Evolutionary conservation across 1,284 basidiomycete genomes (phyloP).

Genomic region (Irpex rosettiformis): DNA sequence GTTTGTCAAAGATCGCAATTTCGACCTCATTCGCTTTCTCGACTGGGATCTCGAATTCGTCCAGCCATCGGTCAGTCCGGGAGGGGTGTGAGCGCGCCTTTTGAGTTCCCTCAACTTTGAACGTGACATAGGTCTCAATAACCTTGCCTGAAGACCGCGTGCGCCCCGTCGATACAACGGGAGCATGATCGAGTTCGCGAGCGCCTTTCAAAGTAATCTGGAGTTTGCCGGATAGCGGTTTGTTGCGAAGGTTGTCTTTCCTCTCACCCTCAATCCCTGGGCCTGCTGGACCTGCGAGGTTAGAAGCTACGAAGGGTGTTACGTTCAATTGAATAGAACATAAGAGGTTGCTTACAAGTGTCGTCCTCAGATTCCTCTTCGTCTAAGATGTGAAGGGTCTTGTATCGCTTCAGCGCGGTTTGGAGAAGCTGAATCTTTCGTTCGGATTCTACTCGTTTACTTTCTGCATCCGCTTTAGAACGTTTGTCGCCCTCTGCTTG

Average conservation of each 20-base stretch:
- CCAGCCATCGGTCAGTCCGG: constrained; percentile 95
- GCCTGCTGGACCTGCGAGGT: constrained; percentile 27
- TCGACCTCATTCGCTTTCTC: constrained; percentile 99
- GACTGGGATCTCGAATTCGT: constrained; percentile 94
- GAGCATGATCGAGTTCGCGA: constrained; percentile 93
- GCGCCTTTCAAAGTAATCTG: constrained; percentile 88
- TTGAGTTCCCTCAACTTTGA: constrained; percentile 96
- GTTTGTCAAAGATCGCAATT: constrained; percentile 93
- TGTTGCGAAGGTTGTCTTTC: constrained; percentile 86
- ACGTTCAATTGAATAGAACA: constrained; percentile 1
- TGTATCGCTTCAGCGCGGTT: constrained; percentile 93
- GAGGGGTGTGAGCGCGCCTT: constrained; percentile 90
- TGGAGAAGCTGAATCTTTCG: constrained; percentile 94
- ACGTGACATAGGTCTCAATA: constrained; percentile 87
- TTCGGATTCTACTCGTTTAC: constrained; percentile 91
- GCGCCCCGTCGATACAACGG: constrained; percentile 54
- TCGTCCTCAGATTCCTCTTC: constrained; percentile 83
- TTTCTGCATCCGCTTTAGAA: constrained; percentile 87
- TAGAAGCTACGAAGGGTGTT: background rate
- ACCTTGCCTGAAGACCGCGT: constrained; percentile 78
- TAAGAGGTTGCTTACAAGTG: constrained; percentile 38
- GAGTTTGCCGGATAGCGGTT: constrained; percentile 93
- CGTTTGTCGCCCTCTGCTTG: constrained; percentile 96
- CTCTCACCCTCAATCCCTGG: constrained; percentile 80
- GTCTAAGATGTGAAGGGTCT: constrained; percentile 92